These are phyloP conservation scores for Paramecium biaurelia DNA, from an alignment of 73 alveolate species.

Conservation along the genomic window DNA sequence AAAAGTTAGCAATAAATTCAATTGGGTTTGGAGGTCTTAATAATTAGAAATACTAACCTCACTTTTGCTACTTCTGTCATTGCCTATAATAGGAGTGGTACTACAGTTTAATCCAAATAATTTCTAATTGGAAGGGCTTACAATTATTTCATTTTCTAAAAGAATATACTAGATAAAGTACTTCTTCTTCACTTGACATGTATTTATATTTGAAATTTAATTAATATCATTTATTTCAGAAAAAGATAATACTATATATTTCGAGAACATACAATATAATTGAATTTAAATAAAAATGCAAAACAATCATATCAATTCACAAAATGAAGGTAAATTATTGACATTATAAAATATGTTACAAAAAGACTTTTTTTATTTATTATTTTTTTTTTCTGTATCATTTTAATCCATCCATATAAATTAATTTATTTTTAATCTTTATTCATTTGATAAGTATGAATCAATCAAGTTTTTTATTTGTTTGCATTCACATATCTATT, in stretches of 20 bases:
- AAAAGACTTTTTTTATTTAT: no score
- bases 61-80: constrained; percentile 85
- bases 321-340: constrained; percentile 18
- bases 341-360: constrained; percentile 18
- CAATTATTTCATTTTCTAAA: not conserved
- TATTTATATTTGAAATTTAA: constrained; percentile 26
- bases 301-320: not conserved
- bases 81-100: constrained; percentile 83
- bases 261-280: constrained; percentile 17
- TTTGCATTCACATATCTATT: no score
- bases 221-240: constrained; percentile 48
- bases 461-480: no score
- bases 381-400: not conserved
- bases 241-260: constrained; percentile 24
- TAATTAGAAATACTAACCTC: constrained; percentile 52
- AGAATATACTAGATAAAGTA: not conserved
- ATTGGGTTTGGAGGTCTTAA: constrained; percentile 83
- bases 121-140: constrained; percentile 80
- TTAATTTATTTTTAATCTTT: not conserved
- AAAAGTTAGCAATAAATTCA: constrained; percentile 82
- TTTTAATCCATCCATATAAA: constrained; percentile 21
- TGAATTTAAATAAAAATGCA: not conserved
- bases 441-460: no score
- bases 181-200: constrained; percentile 51
- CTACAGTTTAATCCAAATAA: constrained; percentile 84